A percentile compares a stretch with the other conserved stretches of the same genome.
phyloP scores from a whole-genome alignment of 1,284 basidiomycete species.

The Phylloboletellus chloephorus region DNA sequence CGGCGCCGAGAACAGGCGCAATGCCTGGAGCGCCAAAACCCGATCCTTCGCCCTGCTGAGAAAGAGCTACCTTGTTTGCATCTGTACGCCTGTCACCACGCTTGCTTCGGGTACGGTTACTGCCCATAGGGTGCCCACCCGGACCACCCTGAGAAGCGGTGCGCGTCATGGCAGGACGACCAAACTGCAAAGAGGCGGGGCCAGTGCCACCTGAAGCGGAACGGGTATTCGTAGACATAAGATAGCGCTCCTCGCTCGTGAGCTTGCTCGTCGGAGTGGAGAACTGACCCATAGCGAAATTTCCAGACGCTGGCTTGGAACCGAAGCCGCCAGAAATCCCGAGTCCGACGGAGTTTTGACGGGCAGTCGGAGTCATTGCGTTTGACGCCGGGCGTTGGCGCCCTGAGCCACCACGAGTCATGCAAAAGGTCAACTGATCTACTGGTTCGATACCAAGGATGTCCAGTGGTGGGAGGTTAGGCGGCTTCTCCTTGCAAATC shows the following conservation, averaged over 20 bases:
- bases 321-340: constrained; percentile 40
- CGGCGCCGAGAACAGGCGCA: constrained; percentile 11
- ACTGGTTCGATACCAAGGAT: constrained; percentile 86
- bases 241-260: constrained; percentile 72
- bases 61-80: constrained; percentile 35
- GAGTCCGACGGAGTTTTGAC: constrained; percentile 53
- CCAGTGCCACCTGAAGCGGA: constrained; percentile 44
- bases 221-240: constrained; percentile 40
- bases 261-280: constrained; percentile 50
- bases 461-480: constrained; percentile 83
- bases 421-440: constrained; percentile 46
- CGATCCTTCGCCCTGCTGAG: constrained; percentile 32
- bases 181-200: constrained; percentile 42
- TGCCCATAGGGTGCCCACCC: constrained; percentile 42
- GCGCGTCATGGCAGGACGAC: constrained; percentile 59
- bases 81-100: constrained; percentile 61
- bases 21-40: constrained; percentile 21
- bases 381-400: constrained; percentile 46
- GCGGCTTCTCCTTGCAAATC: constrained; percentile 93
- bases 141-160: constrained; percentile 72
- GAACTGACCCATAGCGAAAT: constrained; percentile 76
- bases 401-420: constrained; percentile 59
- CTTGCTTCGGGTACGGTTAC: constrained; percentile 64
- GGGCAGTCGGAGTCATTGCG: constrained; percentile 38
- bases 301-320: constrained; percentile 37